phyloP scores from a whole-genome alignment of 179 eudicot genomes.

The Silene noctiflora region DNA sequence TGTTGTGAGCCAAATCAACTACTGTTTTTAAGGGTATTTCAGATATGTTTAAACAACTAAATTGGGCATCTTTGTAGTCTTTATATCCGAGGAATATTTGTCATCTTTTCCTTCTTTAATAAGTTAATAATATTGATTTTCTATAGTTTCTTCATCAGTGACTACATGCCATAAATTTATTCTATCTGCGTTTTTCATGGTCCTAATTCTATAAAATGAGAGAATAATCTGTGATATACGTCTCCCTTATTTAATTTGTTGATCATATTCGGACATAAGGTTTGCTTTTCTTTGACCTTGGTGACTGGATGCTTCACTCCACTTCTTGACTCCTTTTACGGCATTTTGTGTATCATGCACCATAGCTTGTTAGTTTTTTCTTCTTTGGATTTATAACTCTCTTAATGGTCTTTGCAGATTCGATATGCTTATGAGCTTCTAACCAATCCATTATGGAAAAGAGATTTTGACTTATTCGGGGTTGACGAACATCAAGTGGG shows the following conservation, averaged over 20 bases:
- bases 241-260: neutral
- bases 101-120: neutral
- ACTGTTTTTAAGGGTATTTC: neutral
- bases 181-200: neutral
- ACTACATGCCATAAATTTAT: neutral
- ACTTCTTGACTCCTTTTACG: conserved; percentile 2
- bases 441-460: conserved; percentile 65
- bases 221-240: neutral
- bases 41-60: neutral
- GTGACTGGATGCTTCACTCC: conserved; percentile 7
- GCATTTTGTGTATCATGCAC: neutral
- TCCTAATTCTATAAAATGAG: neutral
- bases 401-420: conserved; percentile 45
- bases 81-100: neutral
- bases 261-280: neutral
- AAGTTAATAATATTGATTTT: neutral
- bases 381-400: neutral
- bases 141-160: neutral
- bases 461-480: conserved; percentile 71
- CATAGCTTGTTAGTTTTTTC: neutral
- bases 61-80: neutral
- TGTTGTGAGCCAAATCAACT: neutral
- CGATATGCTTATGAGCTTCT: conserved; percentile 88
- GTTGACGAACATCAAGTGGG: conserved; percentile 76
- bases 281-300: conserved; percentile 3